Conservation (phyloP, 1,284 basidiomycete genomes). For the Dichomitus squalens region DNA sequence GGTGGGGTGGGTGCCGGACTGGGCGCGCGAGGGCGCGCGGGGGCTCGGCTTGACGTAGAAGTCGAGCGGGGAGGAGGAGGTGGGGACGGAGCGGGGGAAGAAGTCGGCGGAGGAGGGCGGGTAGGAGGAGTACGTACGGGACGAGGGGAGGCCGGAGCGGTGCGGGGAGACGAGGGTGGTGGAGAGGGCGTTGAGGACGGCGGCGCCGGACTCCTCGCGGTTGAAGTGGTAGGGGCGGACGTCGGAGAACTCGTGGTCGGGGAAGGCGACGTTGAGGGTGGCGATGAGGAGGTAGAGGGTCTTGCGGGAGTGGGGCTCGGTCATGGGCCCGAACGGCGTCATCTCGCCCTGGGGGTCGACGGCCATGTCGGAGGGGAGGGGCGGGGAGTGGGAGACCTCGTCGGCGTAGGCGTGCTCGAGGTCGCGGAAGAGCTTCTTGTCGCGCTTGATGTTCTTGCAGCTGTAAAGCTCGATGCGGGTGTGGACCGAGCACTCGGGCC, state of each 20-base stretch:
- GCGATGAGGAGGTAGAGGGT: constrained; percentile 94
- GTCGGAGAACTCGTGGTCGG: constrained; percentile 96
- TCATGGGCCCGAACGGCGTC: constrained; percentile 79
- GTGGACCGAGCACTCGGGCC: constrained; percentile 88
- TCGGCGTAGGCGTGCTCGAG: constrained; percentile 88
- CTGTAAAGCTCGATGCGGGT: constrained; percentile 97
- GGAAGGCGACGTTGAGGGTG: constrained; percentile 96
- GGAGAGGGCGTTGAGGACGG: constrained; percentile 80
- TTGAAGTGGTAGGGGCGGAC: constrained; percentile 92
- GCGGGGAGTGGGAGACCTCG: constrained; percentile 70
- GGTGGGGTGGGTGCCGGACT: constrained; percentile 70
- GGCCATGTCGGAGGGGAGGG: constrained; percentile 68
- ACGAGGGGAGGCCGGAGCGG: constrained; percentile 62
- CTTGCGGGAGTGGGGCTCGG: constrained; percentile 79
- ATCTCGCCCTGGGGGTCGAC: constrained; percentile 69
- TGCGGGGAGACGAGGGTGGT: constrained; percentile 75
- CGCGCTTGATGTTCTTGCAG: constrained; percentile 96
- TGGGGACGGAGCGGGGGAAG: constrained; percentile 72
- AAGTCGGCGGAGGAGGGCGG: constrained; percentile 72
- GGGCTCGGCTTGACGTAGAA: constrained; percentile 56
- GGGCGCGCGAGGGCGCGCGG: constrained; percentile 51
- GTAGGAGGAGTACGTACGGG: constrained; percentile 80
- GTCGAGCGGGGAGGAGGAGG: constrained; percentile 66
- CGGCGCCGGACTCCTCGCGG: constrained; percentile 77
- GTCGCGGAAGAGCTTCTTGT: constrained; percentile 94